Evolutionary conservation across 805 yeast species (phyloP).

Genomic region (Phaffomyces antillensis): DNA sequence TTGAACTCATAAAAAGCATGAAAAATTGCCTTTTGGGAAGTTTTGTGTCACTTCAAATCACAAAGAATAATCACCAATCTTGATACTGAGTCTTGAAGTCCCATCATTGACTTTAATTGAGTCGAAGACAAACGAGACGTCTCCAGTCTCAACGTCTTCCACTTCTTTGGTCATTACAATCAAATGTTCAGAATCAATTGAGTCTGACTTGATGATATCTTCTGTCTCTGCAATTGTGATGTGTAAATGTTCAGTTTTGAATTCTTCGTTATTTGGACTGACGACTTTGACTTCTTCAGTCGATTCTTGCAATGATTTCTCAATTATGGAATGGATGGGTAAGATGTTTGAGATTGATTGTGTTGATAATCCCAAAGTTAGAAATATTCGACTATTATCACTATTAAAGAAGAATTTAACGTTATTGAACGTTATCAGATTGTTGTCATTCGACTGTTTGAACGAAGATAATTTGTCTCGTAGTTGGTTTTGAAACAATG

Average conservation of each 20-base stretch:
- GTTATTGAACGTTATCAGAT: conserved; percentile 1
- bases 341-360: neutral
- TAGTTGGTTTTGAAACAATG: neutral
- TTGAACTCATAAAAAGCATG: no score
- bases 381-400: conserved; percentile 2
- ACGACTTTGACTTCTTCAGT: neutral
- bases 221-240: conserved; percentile 5
- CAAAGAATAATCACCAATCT: conserved; percentile 2
- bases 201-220: neutral
- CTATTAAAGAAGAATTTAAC: conserved; percentile 1
- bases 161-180: conserved; percentile 6
- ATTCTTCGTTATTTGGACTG: neutral
- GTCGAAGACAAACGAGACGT: conserved; percentile 7
- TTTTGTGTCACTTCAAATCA: neutral
- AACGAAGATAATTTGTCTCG: neutral
- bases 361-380: conserved; percentile 1
- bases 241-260: conserved; percentile 4
- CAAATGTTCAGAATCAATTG: neutral
- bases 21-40: neutral
- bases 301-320: neutral
- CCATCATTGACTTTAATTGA: conserved; percentile 10
- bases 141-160: conserved; percentile 8
- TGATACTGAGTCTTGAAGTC: conserved; percentile 3
- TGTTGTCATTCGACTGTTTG: neutral
- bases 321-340: neutral